These are phyloP conservation scores for Pseudogymnoascus sp. DNA, from an alignment of 2,329 filamentous ascomycete species.

Conservation along the genomic window DNA sequence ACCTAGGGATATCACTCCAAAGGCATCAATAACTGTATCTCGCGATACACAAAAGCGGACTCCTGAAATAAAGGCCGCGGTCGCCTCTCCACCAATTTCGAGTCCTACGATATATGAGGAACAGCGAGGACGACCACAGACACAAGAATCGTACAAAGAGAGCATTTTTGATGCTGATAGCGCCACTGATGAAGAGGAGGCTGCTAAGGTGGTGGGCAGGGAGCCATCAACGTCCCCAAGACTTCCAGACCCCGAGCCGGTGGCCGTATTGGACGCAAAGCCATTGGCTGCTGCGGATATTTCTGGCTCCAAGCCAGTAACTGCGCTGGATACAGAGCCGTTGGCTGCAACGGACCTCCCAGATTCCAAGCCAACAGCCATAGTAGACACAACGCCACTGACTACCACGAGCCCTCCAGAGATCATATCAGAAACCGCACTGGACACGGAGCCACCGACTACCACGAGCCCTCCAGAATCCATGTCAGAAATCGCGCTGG, in stretches of 20 bases:
- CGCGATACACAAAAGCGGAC: not conserved
- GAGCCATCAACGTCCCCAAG: not conserved
- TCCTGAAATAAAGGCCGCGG: not conserved
- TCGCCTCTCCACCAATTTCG: not conserved
- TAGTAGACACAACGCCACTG: not conserved
- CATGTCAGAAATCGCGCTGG: not conserved
- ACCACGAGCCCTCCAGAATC: not conserved
- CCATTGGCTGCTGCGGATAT: not conserved
- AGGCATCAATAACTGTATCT: not conserved
- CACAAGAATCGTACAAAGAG: constrained; percentile 24
- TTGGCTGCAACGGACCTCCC: not conserved
- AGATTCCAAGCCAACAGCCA: not conserved
- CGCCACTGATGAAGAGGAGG: not conserved
- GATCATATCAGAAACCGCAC: not conserved
- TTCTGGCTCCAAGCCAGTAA: not conserved
- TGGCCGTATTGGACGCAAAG: not conserved
- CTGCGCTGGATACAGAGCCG: not conserved
- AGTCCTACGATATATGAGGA: not conserved
- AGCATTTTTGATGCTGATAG: constrained; percentile 28
- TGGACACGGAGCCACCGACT: not conserved
- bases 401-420: not conserved
- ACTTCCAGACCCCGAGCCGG: not conserved
- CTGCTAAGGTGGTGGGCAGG: not conserved
- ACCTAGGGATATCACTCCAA: not conserved
- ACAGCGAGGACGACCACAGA: constrained; percentile 17